These are phyloP conservation scores for Cryptomeria japonica DNA, from an alignment of 75 land plant genomes.

Conservation along the genomic window DNA sequence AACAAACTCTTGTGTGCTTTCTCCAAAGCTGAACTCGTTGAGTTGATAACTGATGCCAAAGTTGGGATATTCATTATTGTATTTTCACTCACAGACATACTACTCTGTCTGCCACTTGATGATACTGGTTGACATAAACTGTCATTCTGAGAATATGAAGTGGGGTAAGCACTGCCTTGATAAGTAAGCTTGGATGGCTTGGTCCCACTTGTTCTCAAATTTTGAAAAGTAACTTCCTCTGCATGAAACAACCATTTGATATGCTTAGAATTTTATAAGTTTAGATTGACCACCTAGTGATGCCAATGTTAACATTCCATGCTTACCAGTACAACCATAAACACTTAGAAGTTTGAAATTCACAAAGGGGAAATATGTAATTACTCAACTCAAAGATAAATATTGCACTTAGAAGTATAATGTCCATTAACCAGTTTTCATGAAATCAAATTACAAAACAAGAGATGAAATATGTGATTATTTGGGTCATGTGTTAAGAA, in stretches of 20 bases:
- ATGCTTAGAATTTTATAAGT: not conserved
- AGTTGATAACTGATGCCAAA: not conserved
- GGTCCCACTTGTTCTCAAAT: not conserved
- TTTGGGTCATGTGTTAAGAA: not conserved
- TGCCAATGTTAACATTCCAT: not conserved
- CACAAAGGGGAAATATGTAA: not conserved
- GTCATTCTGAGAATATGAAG: not conserved
- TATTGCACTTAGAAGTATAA: not conserved
- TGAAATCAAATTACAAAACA: not conserved
- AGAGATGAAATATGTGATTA: not conserved
- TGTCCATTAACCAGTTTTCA: not conserved
- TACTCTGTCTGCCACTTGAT: not conserved
- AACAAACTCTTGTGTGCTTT: not conserved
- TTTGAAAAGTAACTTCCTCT: not conserved
- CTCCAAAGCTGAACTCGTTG: not conserved
- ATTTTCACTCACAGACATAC: not conserved
- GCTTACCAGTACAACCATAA: not conserved
- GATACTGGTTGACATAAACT: not conserved
- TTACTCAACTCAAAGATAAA: not conserved
- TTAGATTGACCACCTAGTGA: not conserved
- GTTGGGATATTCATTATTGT: not conserved
- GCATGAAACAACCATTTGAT: not conserved
- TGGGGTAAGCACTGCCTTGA: not conserved
- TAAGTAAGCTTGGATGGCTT: not conserved
- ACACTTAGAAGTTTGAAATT: not conserved